These are phyloP conservation scores for Hypoxylon sp. DNA, from an alignment of 2,329 filamentous ascomycete species.

Conservation along the genomic window DNA sequence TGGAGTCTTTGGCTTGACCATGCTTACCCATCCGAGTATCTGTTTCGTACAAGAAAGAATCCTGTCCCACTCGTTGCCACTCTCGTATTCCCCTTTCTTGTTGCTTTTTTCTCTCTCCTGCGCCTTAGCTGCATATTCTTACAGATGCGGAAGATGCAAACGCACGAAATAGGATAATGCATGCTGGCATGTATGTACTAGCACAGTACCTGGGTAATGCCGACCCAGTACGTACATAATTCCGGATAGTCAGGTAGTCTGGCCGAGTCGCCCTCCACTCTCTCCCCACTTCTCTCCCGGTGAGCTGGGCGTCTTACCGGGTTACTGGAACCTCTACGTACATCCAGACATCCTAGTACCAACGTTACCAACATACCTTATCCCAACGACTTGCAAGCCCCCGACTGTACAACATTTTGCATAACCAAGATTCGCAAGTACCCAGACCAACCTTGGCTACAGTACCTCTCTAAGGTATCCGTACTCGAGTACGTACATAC, in stretches of 20 bases:
- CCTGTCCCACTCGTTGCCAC: not conserved
- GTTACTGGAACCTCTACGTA: conserved; percentile 31
- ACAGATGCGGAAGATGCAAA: not conserved
- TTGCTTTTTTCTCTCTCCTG: not conserved
- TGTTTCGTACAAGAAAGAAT: conserved; percentile 10
- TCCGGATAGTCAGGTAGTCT: not conserved
- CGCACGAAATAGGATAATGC: no score
- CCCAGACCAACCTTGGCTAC: no score
- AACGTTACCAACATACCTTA: conserved; percentile 23
- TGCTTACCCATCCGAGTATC: conserved; percentile 3
- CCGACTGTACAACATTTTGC: conserved; percentile 8
- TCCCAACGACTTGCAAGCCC: conserved; percentile 29
- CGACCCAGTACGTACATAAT: not conserved
- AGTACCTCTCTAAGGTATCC: conserved; percentile 5
- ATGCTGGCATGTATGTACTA: not conserved
- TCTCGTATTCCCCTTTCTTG: not conserved
- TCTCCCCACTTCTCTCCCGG: conserved; percentile 16
- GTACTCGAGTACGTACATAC: no score
- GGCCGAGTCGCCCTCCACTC: conserved; percentile 10
- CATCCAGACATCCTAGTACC: no score
- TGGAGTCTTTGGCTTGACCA: conserved; percentile 4
- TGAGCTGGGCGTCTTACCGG: conserved; percentile 23
- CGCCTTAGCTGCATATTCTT: conserved; percentile 10
- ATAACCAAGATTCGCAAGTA: not conserved
- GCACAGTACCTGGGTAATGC: not conserved